Base-by-base conservation (phyloP, 2,329 filamentous ascomycete genomes). In the Falciphora oryzae region DNA sequence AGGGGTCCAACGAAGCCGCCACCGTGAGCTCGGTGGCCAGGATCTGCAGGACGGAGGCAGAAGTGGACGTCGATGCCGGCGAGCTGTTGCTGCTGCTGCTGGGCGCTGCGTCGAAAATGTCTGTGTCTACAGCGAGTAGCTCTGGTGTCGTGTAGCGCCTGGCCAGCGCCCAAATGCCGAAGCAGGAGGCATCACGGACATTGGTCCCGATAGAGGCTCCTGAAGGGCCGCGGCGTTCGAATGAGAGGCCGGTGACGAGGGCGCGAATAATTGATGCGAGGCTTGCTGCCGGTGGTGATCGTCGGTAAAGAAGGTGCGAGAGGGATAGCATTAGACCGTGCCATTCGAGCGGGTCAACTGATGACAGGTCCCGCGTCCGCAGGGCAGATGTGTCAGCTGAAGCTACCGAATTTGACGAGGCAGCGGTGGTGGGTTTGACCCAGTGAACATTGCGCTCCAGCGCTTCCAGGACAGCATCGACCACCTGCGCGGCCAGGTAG, bases 171-270 rank as follows among this genome's bases (percentile, higher is more conserved):
- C 95, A 99, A 29, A 98, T 89, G 8, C 95, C 95, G 74, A 98
- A 99, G 74, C 93, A 97, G 3, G 95, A 92, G 16, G 95, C 94
- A 78, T 99, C 95, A 60, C 95, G 87, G 22, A 99, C 93, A 70
- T 96, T 97, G 1, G 91, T 89, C 2, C 95, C 95, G 14, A 94
- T 82, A 3, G 92, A 93, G 16, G 85, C 87, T n/a, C 95, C 94
- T 3, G 92, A 92, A 0, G 92, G 85, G 59, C 89, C 91, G 65
- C 93, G 85, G 71, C 97, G 92, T 75, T 99, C 93, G 72, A 98
- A 99, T 0, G 88, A 87, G 31, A 98, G 80, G 0, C 92, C 93
- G 13, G 91, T 84, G 0, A 96, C 78, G 22, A 98, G 81, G 2
- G 90, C 88, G 65, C 90, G 87, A 2, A 97, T 81, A 57, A 96